Conservation (phyloP, 2,329 filamentous ascomycete species). For the Phialemoniopsis sp. region DNA sequence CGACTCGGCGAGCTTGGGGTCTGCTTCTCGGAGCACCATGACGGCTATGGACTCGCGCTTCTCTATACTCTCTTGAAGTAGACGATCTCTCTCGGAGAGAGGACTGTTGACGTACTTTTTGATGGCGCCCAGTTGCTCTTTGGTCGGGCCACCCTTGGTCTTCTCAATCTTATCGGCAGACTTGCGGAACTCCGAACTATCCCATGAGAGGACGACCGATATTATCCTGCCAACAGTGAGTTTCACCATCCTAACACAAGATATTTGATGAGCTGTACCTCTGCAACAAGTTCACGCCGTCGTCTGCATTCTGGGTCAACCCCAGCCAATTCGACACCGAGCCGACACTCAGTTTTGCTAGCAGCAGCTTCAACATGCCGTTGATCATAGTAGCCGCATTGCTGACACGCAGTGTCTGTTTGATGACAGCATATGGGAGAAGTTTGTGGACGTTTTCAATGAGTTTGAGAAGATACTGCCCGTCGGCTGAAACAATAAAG, state of each 20-base stretch:
- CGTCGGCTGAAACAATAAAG: constrained; percentile 69
- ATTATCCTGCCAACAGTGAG: constrained; percentile 53
- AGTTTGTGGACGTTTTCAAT: constrained; percentile 67
- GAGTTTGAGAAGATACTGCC: constrained; percentile 68
- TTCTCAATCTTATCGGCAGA: constrained; percentile 61
- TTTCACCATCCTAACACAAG: background rate
- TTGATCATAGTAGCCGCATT: constrained; percentile 82
- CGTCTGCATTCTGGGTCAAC: constrained; percentile 64
- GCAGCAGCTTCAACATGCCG: constrained; percentile 65
- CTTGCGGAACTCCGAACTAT: constrained; percentile 66
- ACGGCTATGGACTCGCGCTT: constrained; percentile 57
- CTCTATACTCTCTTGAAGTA: constrained; percentile 50
- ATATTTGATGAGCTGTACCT: constrained; percentile 20
- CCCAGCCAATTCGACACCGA: constrained; percentile 78
- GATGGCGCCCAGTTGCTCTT: constrained; percentile 58
- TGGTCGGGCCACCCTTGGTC: constrained; percentile 50
- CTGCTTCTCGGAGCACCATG: constrained; percentile 55
- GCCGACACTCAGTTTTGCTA: constrained; percentile 74
- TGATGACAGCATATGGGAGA: constrained; percentile 66
- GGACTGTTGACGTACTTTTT: constrained; percentile 50
- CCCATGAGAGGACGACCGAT: constrained; percentile 68
- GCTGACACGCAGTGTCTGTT: constrained; percentile 69
- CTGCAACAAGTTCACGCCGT: constrained; percentile 79
- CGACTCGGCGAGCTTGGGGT: constrained; percentile 36
- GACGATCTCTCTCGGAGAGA: constrained; percentile 52